Percentiles rank a stretch among this genome's conserved stretches.
Evolutionary conservation across 176 grass and related monocot genomes (phyloP).

Genomic region (Carex kokanica): DNA sequence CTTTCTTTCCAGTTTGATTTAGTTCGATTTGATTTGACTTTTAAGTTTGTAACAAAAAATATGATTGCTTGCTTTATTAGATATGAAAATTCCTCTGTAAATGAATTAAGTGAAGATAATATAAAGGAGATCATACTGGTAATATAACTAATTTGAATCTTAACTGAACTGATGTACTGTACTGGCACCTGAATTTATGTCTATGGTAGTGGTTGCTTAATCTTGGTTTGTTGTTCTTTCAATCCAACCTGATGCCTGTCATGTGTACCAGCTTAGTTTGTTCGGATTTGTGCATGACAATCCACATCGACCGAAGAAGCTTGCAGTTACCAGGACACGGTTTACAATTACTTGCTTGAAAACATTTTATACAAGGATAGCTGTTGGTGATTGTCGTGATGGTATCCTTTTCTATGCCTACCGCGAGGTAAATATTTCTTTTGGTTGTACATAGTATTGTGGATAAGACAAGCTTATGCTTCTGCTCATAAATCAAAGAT

Average conservation of each 20-base stretch:
- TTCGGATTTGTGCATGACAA: conserved; percentile 78
- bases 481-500: not conserved
- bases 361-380: conserved; percentile 71
- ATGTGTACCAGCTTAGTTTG: conserved; percentile 61
- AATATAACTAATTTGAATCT: not conserved
- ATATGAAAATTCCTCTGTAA: conserved; percentile 9
- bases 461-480: not conserved
- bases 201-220: not conserved
- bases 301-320: conserved; percentile 67
- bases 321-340: conserved; percentile 53
- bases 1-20: conserved; percentile 13
- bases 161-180: not conserved
- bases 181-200: not conserved
- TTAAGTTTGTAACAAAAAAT: conserved; percentile 13
- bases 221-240: conserved; percentile 19
- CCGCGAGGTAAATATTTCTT: conserved; percentile 59
- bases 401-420: conserved; percentile 97
- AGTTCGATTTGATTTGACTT: not conserved
- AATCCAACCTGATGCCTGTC: conserved; percentile 22
- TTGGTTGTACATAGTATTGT: conserved; percentile 22
- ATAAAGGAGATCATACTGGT: not conserved
- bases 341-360: conserved; percentile 93
- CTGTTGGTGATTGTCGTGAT: conserved; percentile 97
- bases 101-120: conserved; percentile 11
- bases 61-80: not conserved